Evolutionary conservation across 164 flowering plant species (phyloP), one percentile per base, ranked within the genome.

Genomic region (Akebia trifoliata): DNA sequence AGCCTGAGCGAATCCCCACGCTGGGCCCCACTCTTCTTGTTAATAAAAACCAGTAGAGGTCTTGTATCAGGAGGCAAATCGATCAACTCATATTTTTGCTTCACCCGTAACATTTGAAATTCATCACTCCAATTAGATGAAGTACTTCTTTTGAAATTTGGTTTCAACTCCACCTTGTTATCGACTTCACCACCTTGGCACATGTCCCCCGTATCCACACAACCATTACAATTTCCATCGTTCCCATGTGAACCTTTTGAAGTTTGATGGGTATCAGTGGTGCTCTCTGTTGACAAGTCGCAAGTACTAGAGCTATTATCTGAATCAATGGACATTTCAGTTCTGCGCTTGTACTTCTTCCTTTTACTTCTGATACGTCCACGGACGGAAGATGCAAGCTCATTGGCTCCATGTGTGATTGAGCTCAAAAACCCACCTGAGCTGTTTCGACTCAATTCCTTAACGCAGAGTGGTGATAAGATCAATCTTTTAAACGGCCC

Each of bases 1-100:
- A 61, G 90, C 76, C 63, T 80, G 38, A 93, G 92, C 8, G 96
- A 78, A 67, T 81, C 74, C 49, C 97, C 99, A 36, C 89, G 84
- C 50, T 82, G 96, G 28, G 96, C 96, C 32, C 99, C 99, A 72
- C 99, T 93, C 74, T 86, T 93, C 64, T 84, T 87, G 82, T 93
- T 93, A 45, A 90, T 76, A 67, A 93, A 93, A 47, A 93, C 99
- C 57, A 93, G 65, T 30, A 93, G 69, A 8, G 99, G 97, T 63
- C 97, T 86, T 26, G 94, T 79, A 75, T 93, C 96, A 28, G 89
- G 70, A 54, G 97, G 95, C 71, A 90, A 68, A 71, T 93, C 89
- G 59, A 60, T 74, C 69, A 93, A 51, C 73, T 83, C 95, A 72
- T 79, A 90, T 45, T 65, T 84, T 52, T 74, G 96, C 54, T 73